A percentile compares a stretch with the other conserved stretches of the same genome.
These are phyloP conservation scores for Cubamyces sp. DNA, from an alignment of 768 basidiomycete species.

Conservation along the genomic window DNA sequence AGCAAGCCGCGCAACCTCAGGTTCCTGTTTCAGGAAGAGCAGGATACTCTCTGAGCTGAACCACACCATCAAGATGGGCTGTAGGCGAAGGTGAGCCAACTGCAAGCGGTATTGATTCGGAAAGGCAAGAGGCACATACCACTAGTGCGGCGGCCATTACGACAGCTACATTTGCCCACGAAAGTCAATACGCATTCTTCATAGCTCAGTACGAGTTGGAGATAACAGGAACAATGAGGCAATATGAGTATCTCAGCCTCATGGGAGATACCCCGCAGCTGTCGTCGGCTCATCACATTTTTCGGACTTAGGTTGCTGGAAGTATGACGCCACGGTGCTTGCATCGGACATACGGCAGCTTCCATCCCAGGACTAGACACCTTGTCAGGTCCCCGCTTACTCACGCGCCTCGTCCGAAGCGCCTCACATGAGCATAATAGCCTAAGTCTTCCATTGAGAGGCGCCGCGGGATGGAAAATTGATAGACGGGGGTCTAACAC, in stretches of 20 bases:
- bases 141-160: constrained; percentile 61
- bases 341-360: too few relatives aligned
- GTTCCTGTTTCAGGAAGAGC: constrained; percentile 76
- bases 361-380: too few relatives aligned
- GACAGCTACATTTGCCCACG: constrained; percentile 47
- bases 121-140: constrained; percentile 45
- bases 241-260: background rate
- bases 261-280: too few relatives aligned
- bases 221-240: background rate
- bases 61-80: constrained; percentile 74
- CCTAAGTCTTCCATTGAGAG: background rate
- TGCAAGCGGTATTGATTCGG: background rate
- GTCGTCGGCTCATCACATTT: too few relatives aligned
- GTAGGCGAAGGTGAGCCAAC: background rate
- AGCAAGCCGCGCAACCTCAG: constrained; percentile 81
- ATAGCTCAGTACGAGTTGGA: background rate
- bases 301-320: too few relatives aligned
- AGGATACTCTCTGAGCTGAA: constrained; percentile 81
- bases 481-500: too few relatives aligned
- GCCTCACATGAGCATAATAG: background rate
- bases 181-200: background rate
- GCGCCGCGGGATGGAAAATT: background rate
- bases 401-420: too few relatives aligned
- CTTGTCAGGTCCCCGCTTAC: too few relatives aligned
- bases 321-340: too few relatives aligned